Evolutionary conservation across 805 yeast species (phyloP).

Genomic region (Wickerhamiella azymoides): DNA sequence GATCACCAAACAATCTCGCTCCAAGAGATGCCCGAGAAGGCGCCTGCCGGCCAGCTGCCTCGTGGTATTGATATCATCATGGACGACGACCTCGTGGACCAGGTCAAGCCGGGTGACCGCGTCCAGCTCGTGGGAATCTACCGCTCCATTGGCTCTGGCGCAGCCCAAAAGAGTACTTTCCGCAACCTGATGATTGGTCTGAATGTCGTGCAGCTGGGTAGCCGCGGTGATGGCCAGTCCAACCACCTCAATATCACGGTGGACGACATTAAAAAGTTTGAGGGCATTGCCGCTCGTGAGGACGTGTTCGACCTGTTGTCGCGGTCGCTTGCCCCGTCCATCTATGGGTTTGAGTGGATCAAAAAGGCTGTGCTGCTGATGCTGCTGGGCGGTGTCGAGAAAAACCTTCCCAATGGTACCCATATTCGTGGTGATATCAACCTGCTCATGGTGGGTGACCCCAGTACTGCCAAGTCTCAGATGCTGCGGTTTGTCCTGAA

Average conservation of each 20-base stretch:
- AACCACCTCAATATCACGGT: slow-evolving; percentile 58
- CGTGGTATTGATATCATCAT: slow-evolving; percentile 82
- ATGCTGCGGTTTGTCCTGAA: slow-evolving; percentile 85
- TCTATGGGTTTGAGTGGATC: slow-evolving; percentile 83
- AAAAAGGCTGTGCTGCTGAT: slow-evolving; percentile 82
- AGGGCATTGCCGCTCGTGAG: slow-evolving; percentile 53
- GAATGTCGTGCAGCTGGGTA: slow-evolving; percentile 77
- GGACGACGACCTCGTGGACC: slow-evolving; percentile 89
- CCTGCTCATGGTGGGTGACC: slow-evolving; percentile 94
- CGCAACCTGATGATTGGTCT: slow-evolving; percentile 75
- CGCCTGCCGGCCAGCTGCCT: slow-evolving; percentile 97
- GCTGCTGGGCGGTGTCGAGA: slow-evolving; percentile 89
- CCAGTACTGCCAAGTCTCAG: slow-evolving; percentile 96
- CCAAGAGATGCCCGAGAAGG: slow-evolving; percentile 95
- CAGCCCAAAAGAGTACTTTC: slow-evolving; percentile 48
- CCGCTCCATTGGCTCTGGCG: slow-evolving; percentile 72
- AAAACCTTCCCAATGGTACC: slow-evolving; percentile 85
- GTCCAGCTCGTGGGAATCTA: slow-evolving; percentile 88
- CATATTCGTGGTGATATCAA: slow-evolving; percentile 98
- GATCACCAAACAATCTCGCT: slow-evolving; percentile 90
- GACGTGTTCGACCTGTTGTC: slow-evolving; percentile 68
- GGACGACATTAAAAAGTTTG: slow-evolving; percentile 73
- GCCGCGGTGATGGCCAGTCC: slow-evolving; percentile 72
- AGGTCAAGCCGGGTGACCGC: slow-evolving; percentile 90
- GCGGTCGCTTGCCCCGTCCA: slow-evolving; percentile 86